A percentile compares a stretch with the other conserved stretches of the same genome.
These are phyloP conservation scores for Rachicladosporium sp. DNA, from an alignment of 2,329 filamentous ascomycete species.

Conservation along the genomic window DNA sequence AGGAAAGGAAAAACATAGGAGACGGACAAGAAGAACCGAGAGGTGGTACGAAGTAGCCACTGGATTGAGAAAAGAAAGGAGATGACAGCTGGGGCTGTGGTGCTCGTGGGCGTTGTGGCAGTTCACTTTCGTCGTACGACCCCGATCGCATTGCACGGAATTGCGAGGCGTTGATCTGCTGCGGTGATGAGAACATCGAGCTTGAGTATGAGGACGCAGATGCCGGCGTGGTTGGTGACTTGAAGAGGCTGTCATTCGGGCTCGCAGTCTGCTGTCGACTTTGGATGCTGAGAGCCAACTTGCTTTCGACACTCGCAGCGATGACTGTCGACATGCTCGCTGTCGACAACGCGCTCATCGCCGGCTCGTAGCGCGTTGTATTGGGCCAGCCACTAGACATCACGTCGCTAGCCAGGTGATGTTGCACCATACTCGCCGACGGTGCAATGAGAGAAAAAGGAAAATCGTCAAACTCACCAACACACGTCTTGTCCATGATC, in stretches of 20 bases:
- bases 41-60: conserved; percentile 24
- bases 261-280: conserved; percentile 2
- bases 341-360: not conserved
- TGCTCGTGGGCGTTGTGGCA: conserved; percentile 8
- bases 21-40: conserved; percentile 32
- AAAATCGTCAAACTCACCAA: conserved; percentile 34
- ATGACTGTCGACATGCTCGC: not conserved
- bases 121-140: conserved; percentile 3
- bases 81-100: conserved; percentile 11
- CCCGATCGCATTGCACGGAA: not conserved
- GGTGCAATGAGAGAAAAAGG: conserved; percentile 3
- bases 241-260: conserved; percentile 13
- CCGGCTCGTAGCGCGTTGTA: not conserved
- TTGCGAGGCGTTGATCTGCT: conserved; percentile 5
- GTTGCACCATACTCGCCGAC: not conserved
- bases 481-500: conserved; percentile 37
- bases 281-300: no score
- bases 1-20: conserved; percentile 15
- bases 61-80: conserved; percentile 25
- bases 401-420: not conserved
- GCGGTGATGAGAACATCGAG: conserved; percentile 15
- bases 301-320: no score
- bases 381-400: not conserved
- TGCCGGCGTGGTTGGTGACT: conserved; percentile 16
- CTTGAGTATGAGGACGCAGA: conserved; percentile 8